These are phyloP conservation scores for Mycena chlorophos DNA, from an alignment of 768 basidiomycete species.

Conservation along the genomic window DNA sequence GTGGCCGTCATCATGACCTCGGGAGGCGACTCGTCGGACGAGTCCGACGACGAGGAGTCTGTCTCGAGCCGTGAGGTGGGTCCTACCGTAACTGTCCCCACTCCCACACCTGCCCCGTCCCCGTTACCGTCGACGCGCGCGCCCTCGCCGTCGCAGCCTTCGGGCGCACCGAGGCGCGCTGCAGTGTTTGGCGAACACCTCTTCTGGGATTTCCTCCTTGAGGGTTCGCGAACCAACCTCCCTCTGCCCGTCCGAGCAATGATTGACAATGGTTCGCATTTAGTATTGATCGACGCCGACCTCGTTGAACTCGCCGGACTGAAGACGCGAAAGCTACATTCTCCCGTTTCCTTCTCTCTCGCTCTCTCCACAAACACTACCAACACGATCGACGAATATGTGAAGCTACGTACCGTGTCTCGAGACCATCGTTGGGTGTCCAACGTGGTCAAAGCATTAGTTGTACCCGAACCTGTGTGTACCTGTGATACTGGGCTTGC, in stretches of 20 bases:
- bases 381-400: background rate
- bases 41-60: no score
- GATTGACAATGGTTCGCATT: constrained; percentile 1
- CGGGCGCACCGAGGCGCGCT: no score
- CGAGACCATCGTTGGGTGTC: background rate
- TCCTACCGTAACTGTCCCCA: no score
- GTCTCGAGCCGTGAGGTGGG: no score
- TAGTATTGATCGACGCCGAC: background rate
- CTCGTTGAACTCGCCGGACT: background rate
- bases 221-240: background rate
- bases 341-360: background rate
- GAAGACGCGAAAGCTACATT: background rate
- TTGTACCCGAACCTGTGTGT: constrained; percentile 1
- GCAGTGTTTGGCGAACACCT: no score
- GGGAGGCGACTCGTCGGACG: no score
- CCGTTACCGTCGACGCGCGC: no score
- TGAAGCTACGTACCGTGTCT: background rate
- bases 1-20: no score
- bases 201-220: constrained; percentile 7
- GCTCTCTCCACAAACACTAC: background rate
- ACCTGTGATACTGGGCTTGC: constrained; percentile 1
- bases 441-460: background rate
- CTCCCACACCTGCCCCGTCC: no score
- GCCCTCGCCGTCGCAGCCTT: no score
- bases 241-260: background rate